Percentiles rank a stretch among this genome's conserved stretches.
Evolutionary conservation across 306 rosid genomes (phyloP).

Genomic region (Quercus parvula): DNA sequence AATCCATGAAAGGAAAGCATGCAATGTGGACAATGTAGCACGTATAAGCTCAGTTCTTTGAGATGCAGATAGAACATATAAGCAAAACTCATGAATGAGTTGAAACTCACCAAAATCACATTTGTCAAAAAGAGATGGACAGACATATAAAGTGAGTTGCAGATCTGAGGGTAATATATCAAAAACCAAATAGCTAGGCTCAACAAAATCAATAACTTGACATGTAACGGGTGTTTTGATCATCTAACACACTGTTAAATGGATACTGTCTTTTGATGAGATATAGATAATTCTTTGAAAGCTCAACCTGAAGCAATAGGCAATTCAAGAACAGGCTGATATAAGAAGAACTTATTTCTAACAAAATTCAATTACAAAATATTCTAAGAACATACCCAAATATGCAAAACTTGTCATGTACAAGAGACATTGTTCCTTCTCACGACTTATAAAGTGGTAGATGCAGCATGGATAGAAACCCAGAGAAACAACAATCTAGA

Average conservation of each 20-base stretch:
- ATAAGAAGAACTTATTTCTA: background rate
- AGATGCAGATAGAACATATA: conserved; percentile 78
- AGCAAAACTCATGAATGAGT: conserved; percentile 80
- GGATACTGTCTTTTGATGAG: no score
- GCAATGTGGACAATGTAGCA: conserved; percentile 81
- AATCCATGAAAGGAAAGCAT: conserved; percentile 93
- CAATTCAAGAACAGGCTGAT: background rate
- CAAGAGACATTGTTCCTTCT: background rate
- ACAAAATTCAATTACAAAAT: background rate
- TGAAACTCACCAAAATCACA: background rate
- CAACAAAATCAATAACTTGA: no score
- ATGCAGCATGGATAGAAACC: background rate
- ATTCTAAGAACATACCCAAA: no score
- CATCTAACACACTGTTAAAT: no score
- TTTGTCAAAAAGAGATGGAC: background rate
- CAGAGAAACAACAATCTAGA: background rate
- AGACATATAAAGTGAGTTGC: background rate
- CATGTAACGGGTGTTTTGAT: no score
- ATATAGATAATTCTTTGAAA: background rate
- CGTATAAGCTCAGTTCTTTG: conserved; percentile 87
- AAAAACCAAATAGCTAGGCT: background rate
- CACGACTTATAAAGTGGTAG: background rate
- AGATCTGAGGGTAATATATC: background rate
- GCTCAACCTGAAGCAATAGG: background rate
- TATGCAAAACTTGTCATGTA: background rate